phyloP scores from a whole-genome alignment of 306 rosid genomes.

The Vicia villosa region DNA sequence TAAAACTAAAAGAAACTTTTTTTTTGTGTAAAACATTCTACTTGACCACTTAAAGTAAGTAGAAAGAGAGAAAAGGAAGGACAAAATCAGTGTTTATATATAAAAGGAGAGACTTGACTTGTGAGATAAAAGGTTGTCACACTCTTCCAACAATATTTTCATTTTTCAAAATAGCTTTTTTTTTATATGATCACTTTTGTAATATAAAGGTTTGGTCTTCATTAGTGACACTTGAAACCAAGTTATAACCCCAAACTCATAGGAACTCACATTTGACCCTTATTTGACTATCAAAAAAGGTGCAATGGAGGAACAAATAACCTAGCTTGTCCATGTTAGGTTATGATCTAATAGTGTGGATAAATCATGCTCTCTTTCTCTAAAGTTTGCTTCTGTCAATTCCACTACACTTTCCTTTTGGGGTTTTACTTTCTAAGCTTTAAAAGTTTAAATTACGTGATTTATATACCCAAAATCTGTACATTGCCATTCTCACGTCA shows the following conservation, averaged over 20 bases:
- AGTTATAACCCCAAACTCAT: constrained; percentile 43
- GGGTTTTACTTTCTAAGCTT: constrained; percentile 35
- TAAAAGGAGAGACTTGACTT: background rate
- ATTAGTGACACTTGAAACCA: constrained; percentile 21
- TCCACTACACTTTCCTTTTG: constrained; percentile 39
- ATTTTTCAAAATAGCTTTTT: constrained; percentile 27
- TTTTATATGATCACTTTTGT: background rate
- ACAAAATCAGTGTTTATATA: background rate
- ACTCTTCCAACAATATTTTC: constrained; percentile 33
- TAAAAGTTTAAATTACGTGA: constrained; percentile 26
- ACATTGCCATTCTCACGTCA: constrained; percentile 39
- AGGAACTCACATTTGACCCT: constrained; percentile 47
- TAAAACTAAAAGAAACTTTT: constrained; percentile 31
- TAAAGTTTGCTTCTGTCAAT: constrained; percentile 24
- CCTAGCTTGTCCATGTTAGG: constrained; percentile 30
- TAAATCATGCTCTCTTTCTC: constrained; percentile 24
- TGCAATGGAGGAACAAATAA: background rate
- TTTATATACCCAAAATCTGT: background rate
- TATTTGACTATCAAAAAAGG: constrained; percentile 29
- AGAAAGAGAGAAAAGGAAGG: constrained; percentile 1
- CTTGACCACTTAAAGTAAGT: constrained; percentile 29
- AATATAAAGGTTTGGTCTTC: constrained; percentile 29
- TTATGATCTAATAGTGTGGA: constrained; percentile 34
- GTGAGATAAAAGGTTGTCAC: constrained; percentile 32
- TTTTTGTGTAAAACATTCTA: constrained; percentile 15